phyloP scores from a whole-genome alignment of 768 basidiomycete species.

The Flagelloscypha sp. region DNA sequence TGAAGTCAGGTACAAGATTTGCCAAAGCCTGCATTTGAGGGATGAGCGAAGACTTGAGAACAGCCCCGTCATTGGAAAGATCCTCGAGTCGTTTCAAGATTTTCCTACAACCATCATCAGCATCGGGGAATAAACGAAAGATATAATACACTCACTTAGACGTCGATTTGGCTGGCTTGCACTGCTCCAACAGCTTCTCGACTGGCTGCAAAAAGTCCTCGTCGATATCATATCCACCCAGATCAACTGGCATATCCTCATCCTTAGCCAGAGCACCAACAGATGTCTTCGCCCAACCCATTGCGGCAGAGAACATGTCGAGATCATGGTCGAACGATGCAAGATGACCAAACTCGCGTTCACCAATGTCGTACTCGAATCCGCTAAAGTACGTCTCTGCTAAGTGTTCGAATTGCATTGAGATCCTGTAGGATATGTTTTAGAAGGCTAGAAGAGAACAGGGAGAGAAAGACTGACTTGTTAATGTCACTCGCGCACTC shows the following conservation, averaged over 20 bases:
- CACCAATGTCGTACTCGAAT: slow-evolving; percentile 81
- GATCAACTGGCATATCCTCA: slow-evolving; percentile 55
- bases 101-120: slow-evolving; percentile 47
- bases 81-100: slow-evolving; percentile 81
- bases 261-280: slow-evolving; percentile 68
- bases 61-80: slow-evolving; percentile 59
- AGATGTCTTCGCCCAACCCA: slow-evolving; percentile 84
- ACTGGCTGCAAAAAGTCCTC: slow-evolving; percentile 75
- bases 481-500: slow-evolving; percentile 88
- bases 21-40: slow-evolving; percentile 68
- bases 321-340: slow-evolving; percentile 83
- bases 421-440: slow-evolving; percentile 48
- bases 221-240: slow-evolving; percentile 68
- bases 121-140: not conserved
- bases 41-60: slow-evolving; percentile 62
- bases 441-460: not conserved
- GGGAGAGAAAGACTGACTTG: slow-evolving; percentile 46
- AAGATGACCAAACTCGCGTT: slow-evolving; percentile 80
- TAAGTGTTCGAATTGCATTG: slow-evolving; percentile 89
- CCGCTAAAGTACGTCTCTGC: slow-evolving; percentile 79
- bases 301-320: slow-evolving; percentile 88
- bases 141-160: slow-evolving; percentile 49
- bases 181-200: slow-evolving; percentile 74
- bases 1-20: slow-evolving; percentile 67
- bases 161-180: slow-evolving; percentile 68